Percentiles rank a stretch among this genome's conserved stretches.
These are phyloP conservation scores for Penicillium simplicissimum DNA, from an alignment of 495 filamentous ascomycete genomes.

Conservation along the genomic window DNA sequence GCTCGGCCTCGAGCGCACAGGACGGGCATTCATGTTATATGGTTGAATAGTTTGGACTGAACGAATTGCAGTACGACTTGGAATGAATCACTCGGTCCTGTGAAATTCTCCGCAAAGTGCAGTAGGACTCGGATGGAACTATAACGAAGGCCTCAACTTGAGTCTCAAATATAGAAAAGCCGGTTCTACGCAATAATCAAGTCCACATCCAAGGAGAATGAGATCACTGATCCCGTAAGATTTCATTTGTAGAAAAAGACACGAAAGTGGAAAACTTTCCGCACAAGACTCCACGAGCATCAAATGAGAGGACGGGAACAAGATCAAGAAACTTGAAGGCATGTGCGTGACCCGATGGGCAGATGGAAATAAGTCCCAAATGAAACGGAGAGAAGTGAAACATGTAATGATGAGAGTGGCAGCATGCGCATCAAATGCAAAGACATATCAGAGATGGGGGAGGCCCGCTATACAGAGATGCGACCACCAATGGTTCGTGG, in stretches of 20 bases:
- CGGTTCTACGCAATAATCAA: neutral
- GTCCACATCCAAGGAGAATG: neutral
- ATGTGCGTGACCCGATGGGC: neutral
- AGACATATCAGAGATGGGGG: neutral
- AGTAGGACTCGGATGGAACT: too few relatives aligned
- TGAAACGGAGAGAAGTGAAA: neutral
- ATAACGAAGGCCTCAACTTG: too few relatives aligned
- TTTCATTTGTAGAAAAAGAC: neutral
- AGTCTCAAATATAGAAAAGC: neutral
- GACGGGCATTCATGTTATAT: too few relatives aligned
- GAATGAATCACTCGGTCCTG: too few relatives aligned
- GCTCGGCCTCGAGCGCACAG: too few relatives aligned
- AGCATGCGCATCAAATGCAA: neutral
- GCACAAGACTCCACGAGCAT: neutral
- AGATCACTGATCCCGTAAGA: conserved; percentile 1
- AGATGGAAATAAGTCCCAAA: neutral
- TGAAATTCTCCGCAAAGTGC: too few relatives aligned
- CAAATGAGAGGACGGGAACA: neutral
- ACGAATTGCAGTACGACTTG: too few relatives aligned
- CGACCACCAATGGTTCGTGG: neutral
- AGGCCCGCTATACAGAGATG: neutral
- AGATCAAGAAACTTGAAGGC: neutral
- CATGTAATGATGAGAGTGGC: neutral
- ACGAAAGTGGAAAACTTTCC: neutral
- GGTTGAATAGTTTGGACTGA: too few relatives aligned